Evolutionary conservation across 2,329 filamentous ascomycete genomes (phyloP).

Genomic region (Stylonectria norvegica): DNA sequence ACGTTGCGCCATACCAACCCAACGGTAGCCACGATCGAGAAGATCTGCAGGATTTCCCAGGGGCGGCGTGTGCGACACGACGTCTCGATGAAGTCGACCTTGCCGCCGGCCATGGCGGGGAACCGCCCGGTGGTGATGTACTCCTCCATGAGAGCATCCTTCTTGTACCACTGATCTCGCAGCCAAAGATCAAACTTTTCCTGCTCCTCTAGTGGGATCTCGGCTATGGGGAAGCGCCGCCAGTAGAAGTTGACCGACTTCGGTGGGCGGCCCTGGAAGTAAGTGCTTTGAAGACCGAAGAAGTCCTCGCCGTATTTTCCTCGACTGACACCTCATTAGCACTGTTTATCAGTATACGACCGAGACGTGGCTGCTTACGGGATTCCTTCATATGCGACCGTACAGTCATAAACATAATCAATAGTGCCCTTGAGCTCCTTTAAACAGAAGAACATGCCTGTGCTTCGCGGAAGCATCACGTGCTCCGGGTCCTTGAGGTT

Average conservation of each 20-base stretch:
- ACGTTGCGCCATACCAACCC: conserved; percentile 41
- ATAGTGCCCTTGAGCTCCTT: conserved; percentile 70
- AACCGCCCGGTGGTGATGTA: conserved; percentile 77
- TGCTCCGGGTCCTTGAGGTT: conserved; percentile 71
- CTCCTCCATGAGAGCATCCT: conserved; percentile 82
- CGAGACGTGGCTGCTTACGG: conserved; percentile 60
- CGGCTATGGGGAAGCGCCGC: conserved; percentile 75
- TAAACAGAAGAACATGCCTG: conserved; percentile 75
- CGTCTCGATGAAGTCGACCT: conserved; percentile 53
- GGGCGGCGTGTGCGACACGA: conserved; percentile 52
- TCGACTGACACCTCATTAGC: conserved; percentile 47
- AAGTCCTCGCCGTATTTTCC: conserved; percentile 85
- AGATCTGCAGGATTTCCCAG: conserved; percentile 56
- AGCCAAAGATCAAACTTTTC: conserved; percentile 82
- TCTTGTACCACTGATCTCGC: conserved; percentile 82
- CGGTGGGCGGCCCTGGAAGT: conserved; percentile 82
- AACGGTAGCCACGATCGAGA: conserved; percentile 45
- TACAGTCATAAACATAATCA: conserved; percentile 88
- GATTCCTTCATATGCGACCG: conserved; percentile 90
- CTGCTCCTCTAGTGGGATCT: conserved; percentile 75
- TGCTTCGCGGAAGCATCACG: conserved; percentile 73
- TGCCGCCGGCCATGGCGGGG: conserved; percentile 60
- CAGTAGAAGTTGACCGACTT: conserved; percentile 98
- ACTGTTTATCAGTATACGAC: conserved; percentile 6
- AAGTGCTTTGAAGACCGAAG: conserved; percentile 82